Percentiles rank a stretch among this genome's conserved stretches.
These are phyloP conservation scores for Solanum gandarillasii DNA, from an alignment of 257 asterid species.

Conservation along the genomic window DNA sequence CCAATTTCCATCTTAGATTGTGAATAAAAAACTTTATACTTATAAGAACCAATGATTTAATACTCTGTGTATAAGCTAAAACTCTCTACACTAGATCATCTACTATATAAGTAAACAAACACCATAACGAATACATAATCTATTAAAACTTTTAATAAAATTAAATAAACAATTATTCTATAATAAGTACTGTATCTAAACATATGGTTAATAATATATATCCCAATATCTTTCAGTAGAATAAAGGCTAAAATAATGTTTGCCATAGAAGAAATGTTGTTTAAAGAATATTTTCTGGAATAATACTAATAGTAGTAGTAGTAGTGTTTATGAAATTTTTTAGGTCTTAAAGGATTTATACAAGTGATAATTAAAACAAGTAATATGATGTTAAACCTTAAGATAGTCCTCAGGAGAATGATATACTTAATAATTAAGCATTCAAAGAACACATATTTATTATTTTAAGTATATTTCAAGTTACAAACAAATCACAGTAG, in stretches of 20 bases:
- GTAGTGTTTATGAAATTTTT: not conserved
- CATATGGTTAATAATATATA: too few species aligned
- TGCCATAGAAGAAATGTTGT: not conserved
- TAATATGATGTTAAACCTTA: not conserved
- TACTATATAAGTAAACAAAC: too few species aligned
- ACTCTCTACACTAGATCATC: too few species aligned
- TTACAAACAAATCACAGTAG: not conserved
- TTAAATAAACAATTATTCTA: too few species aligned
- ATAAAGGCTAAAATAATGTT: not conserved
- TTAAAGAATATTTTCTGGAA: not conserved
- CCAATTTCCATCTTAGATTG: too few species aligned
- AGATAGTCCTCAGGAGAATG: not conserved
- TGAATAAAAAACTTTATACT: too few species aligned
- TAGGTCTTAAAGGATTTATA: not conserved
- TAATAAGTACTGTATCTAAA: too few species aligned
- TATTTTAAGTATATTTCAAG: not conserved
- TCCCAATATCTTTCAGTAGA: not conserved
- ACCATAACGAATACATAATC: too few species aligned
- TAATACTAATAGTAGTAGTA: not conserved
- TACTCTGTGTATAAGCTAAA: too few species aligned
- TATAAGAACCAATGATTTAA: too few species aligned
- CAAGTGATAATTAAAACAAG: not conserved
- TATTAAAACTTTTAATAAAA: too few species aligned
- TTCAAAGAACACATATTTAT: not conserved
- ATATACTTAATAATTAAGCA: not conserved